Percentiles rank a stretch among this genome's conserved stretches.
These are phyloP conservation scores for Fomitopsis schrenkii DNA, from an alignment of 1,284 basidiomycete species.

Conservation along the genomic window DNA sequence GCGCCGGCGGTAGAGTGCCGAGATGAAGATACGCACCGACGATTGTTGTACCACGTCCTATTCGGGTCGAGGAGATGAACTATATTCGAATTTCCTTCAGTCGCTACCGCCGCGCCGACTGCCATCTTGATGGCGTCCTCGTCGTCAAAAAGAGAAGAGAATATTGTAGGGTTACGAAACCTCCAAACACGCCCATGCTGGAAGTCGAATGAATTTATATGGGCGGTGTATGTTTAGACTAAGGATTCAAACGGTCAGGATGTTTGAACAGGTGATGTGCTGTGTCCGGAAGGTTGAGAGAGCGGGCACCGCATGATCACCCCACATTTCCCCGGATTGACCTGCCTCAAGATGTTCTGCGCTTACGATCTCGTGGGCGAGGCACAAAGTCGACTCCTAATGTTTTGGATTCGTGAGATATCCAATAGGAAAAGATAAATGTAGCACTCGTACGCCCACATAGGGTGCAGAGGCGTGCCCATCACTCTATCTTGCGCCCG, in stretches of 20 bases:
- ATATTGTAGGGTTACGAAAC: not conserved
- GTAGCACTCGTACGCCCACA: not conserved
- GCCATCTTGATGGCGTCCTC: constrained; percentile 41
- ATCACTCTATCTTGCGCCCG: too few relatives aligned
- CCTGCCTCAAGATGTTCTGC: not conserved
- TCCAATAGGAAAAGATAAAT: not conserved
- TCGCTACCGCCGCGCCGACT: constrained; percentile 37
- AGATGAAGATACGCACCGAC: constrained; percentile 35
- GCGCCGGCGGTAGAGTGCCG: not conserved
- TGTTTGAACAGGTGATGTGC: constrained; percentile 17
- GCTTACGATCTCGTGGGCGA: not conserved
- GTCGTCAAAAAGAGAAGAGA: constrained; percentile 9
- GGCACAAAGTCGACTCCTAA: not conserved
- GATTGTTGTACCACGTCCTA: constrained; percentile 66
- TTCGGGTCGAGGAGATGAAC: constrained; percentile 54
- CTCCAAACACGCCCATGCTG: constrained; percentile 18
- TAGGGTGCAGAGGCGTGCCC: too few relatives aligned
- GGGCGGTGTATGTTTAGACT: not conserved
- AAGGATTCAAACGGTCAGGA: constrained; percentile 2
- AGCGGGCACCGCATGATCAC: constrained; percentile 26
- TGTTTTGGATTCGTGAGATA: not conserved
- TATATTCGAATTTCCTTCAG: constrained; percentile 33
- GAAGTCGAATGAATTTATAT: not conserved
- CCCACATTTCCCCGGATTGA: constrained; percentile 15
- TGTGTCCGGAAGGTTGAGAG: constrained; percentile 24